These are phyloP conservation scores for Pelargonium fulgidum DNA, from an alignment of 441 rosid genomes.

Conservation along the genomic window DNA sequence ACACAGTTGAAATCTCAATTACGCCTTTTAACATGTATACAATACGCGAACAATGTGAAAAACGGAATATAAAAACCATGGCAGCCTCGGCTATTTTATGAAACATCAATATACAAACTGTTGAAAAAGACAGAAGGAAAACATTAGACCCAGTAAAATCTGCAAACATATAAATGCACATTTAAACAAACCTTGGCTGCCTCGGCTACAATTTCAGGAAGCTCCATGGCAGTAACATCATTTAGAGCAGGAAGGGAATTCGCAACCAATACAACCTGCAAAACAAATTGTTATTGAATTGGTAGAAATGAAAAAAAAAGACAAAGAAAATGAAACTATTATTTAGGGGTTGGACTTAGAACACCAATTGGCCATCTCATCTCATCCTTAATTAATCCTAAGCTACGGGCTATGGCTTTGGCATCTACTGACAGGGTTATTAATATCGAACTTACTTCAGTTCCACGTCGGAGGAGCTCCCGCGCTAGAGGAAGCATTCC, in stretches of 20 bases:
- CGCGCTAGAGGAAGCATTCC: constrained; percentile 99
- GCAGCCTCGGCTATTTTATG: neutral
- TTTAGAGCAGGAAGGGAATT: constrained; percentile 96
- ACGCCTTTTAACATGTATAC: neutral
- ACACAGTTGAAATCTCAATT: neutral
- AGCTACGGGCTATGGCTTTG: neutral
- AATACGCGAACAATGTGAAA: neutral
- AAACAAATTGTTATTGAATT: constrained; percentile 13
- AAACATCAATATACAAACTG: neutral
- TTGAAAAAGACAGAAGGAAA: neutral
- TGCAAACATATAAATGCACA: constrained; percentile 5
- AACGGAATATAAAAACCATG: neutral
- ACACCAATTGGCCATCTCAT: no score
- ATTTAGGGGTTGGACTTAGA: no score
- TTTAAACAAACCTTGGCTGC: constrained; percentile 77
- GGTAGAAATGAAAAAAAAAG: neutral
- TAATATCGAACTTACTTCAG: constrained; percentile 52
- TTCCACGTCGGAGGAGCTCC: constrained; percentile 89
- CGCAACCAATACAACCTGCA: constrained; percentile 93
- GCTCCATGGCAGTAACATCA: constrained; percentile 95
- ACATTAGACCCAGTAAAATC: neutral
- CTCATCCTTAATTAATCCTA: no score
- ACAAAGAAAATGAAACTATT: neutral
- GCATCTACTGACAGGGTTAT: neutral
- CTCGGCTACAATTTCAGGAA: constrained; percentile 92